Conservation (phyloP, 106 monocot genomes). For the Acanthochlamys bracteata region DNA sequence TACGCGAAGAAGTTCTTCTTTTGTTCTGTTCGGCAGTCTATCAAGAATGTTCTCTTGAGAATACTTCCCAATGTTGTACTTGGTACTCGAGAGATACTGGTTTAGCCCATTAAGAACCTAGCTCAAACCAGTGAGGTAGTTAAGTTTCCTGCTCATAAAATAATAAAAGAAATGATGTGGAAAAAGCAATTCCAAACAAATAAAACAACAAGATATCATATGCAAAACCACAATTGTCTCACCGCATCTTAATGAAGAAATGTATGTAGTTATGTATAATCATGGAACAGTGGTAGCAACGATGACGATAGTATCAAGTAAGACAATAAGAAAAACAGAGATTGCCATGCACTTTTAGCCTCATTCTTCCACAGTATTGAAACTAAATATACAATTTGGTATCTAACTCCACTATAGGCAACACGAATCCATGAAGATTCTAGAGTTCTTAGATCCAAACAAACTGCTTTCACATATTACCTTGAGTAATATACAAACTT, state of each 20-base stretch:
- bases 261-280: no score
- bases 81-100: constrained; percentile 82
- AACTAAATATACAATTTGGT: no score
- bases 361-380: no score
- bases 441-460: no score
- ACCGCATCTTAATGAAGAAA: neutral
- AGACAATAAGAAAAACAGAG: no score
- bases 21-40: constrained; percentile 51
- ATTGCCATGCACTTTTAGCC: no score
- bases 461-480: no score
- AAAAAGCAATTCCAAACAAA: neutral
- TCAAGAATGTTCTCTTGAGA: constrained; percentile 71
- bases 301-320: no score
- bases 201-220: neutral
- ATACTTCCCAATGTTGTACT: constrained; percentile 69
- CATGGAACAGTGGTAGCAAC: no score
- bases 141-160: constrained; percentile 70
- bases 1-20: constrained; percentile 84
- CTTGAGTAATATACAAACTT: no score
- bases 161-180: constrained; percentile 34
- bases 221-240: neutral
- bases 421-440: no score
- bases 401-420: no score
- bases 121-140: constrained; percentile 60
- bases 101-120: constrained; percentile 88